phyloP scores from a whole-genome alignment of 2,329 filamentous ascomycete genomes.

The Coniochaeta sp. region DNA sequence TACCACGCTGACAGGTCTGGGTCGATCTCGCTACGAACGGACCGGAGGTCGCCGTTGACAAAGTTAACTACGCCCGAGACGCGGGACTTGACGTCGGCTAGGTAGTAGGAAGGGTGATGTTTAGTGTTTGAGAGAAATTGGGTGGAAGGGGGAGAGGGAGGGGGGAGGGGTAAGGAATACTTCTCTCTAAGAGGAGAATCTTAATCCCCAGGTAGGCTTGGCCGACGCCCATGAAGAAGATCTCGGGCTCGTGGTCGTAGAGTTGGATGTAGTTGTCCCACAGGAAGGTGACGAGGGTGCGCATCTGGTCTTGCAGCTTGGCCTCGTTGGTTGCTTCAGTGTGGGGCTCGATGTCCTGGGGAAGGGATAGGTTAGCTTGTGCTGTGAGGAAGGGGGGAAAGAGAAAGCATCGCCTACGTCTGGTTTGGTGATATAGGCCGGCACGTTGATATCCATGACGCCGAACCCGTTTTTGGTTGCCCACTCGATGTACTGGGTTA shows the following conservation, averaged over 20 bases:
- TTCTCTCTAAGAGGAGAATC: constrained; percentile 67
- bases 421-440: constrained; percentile 62
- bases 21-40: constrained; percentile 73
- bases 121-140: constrained; percentile 7
- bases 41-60: constrained; percentile 68
- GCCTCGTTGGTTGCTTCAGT: constrained; percentile 37
- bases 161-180: background rate
- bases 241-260: constrained; percentile 60
- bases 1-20: constrained; percentile 75
- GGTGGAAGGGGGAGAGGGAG: constrained; percentile 26
- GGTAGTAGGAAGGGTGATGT: constrained; percentile 13
- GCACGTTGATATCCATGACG: constrained; percentile 88
- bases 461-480: constrained; percentile 69
- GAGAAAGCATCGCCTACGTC: constrained; percentile 45
- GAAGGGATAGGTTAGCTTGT: constrained; percentile 10
- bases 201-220: constrained; percentile 80
- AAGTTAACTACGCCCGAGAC: constrained; percentile 75
- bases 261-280: constrained; percentile 97
- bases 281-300: constrained; percentile 74
- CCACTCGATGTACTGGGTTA: constrained; percentile 79
- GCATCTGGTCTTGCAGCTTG: constrained; percentile 50
- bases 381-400: background rate
- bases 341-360: constrained; percentile 40
- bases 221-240: constrained; percentile 86
- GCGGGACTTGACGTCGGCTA: constrained; percentile 52